Base-by-base conservation (phyloP, 2,329 filamentous ascomycete genomes). In the Teratosphaeria zuluensis region DNA sequence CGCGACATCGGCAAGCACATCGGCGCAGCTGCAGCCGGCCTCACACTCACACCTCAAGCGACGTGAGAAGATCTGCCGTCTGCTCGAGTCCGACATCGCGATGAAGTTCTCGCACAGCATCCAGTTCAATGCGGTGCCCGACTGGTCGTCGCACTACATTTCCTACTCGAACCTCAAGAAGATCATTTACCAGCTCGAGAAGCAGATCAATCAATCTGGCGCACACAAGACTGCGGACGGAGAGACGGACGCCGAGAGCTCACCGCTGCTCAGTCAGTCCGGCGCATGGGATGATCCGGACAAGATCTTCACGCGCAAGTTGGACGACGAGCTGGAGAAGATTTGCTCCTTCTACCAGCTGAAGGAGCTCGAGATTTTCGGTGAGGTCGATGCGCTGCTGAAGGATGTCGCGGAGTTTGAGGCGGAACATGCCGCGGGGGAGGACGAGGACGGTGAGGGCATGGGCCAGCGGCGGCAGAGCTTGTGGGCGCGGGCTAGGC, bases 81-180 rank as follows among this genome's bases (percentile, higher is more conserved):
- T 92, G 68, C 83, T 89, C 67, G 42, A 48, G 42, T 19, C 42
- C 42, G 42, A 80, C 86, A 66, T 69, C 83, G 88, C 67, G 72
- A 99, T 99, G 94, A 97, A 97, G 86, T 99, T 99, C 81, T 97
- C 92, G 19, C 94, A 99, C 75, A 97, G 92, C 76, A 87, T 99
- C 68, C 94, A 99, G 80, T 99, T 99, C 78, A 99, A 99, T 79
- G 92, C 94, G 63, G 94, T 99, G 68, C 94, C 94, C n/a, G 94
- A 99, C 76, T 99, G 94, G 94, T 96, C 90, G 79, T 92, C 87
- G 69, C 86, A 97, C 75, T 99, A 99, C 76, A 95, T 99, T 71
- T 89, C 92, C 61, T 99, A 99, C 76, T 96, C 92, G 78, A 97
- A 96, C 71, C 83, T 99, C 68, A 99, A 99, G 81, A 99, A 99